Evolutionary conservation across 805 yeast genomes (phyloP).

Genomic region (Saturnispora bothae): DNA sequence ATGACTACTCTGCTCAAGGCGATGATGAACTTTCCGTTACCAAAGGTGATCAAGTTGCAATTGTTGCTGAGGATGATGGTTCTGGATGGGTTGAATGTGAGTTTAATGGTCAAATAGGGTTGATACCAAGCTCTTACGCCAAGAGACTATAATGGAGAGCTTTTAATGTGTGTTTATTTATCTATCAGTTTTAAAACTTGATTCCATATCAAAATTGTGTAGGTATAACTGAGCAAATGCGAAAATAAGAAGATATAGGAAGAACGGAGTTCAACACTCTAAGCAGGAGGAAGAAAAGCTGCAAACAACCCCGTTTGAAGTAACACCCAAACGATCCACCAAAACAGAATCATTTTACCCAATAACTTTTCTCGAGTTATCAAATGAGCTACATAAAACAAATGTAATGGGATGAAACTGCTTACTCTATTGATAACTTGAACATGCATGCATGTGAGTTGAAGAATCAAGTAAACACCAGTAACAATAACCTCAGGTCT

Average conservation of each 20-base stretch:
- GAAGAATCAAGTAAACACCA: conserved; percentile 36
- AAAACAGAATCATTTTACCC: conserved; percentile 25
- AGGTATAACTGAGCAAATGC: too few relatives aligned
- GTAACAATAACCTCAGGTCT: conserved; percentile 35
- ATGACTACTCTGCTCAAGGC: conserved; percentile 68
- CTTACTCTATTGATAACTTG: conserved; percentile 78
- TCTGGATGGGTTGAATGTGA: conserved; percentile 96
- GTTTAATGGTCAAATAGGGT: conserved; percentile 50
- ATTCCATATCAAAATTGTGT: too few relatives aligned
- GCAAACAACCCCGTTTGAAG: conserved; percentile 64
- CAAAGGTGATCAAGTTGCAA: conserved; percentile 64
- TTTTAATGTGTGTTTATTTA: neutral
- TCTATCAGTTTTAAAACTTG: too few relatives aligned
- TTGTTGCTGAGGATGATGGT: conserved; percentile 64
- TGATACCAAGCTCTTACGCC: conserved; percentile 75
- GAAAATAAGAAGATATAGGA: neutral
- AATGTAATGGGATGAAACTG: conserved; percentile 63
- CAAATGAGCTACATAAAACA: conserved; percentile 52
- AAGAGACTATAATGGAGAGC: conserved; percentile 14
- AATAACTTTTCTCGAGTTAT: neutral
- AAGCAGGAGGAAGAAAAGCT: conserved; percentile 86
- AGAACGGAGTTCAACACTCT: conserved; percentile 7
- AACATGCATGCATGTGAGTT: conserved; percentile 60
- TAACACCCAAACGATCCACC: conserved; percentile 50
- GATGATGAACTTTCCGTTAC: conserved; percentile 65